Base-by-base conservation (phyloP, 129 eudicot species). In the Lonicera japonica region DNA sequence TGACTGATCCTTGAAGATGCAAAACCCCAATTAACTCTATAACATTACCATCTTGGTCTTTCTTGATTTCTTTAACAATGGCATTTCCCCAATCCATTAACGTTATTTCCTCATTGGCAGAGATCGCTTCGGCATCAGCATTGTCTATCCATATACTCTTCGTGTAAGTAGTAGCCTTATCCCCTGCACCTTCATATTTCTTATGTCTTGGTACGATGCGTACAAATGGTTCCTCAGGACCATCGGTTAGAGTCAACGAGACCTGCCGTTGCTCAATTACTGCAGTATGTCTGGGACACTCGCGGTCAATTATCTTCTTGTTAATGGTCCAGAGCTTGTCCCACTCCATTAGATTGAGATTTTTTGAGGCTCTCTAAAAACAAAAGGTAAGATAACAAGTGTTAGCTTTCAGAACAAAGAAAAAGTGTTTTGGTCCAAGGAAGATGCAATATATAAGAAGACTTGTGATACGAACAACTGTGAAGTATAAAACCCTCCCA, bases 51-150 rank as follows among this genome's bases (percentile, higher is more conserved):
- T 80, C 68, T 47, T 65, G 66, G 13, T 80, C 86, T 74, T 83
- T 86, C 66, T 63, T 76, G 41, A 86, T 80, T 40, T 86, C 86
- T 55, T 80, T 89, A 23, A 89, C 75, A 0, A 89, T 76, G 23
- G 91, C 97, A 79, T 89, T 89, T 11, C 97, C 97, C 97, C 97
- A 89, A 61, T 89, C 97, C 91, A 82, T 89, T 25, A 89, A 65
- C 8, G 97, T 89, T 54, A 89, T 79, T 70, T 89, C 97, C 72
- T 89, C 97, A 65, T 70, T 66, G 14, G 53, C 77, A 2, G 86
- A 86, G 66, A 89, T 83, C 39, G 81, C 73, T 54, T 55, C 70
- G 0, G 97, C 95, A 80, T 89, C 97, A 25, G 69, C 82, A 61
- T 78, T 75, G 45, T 89, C 97, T 19, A 89, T 64, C 97, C 97